Percentiles rank a stretch among this genome's conserved stretches.
Evolutionary conservation across 768 basidiomycete genomes (phyloP).

Genomic region (Russula virescens): DNA sequence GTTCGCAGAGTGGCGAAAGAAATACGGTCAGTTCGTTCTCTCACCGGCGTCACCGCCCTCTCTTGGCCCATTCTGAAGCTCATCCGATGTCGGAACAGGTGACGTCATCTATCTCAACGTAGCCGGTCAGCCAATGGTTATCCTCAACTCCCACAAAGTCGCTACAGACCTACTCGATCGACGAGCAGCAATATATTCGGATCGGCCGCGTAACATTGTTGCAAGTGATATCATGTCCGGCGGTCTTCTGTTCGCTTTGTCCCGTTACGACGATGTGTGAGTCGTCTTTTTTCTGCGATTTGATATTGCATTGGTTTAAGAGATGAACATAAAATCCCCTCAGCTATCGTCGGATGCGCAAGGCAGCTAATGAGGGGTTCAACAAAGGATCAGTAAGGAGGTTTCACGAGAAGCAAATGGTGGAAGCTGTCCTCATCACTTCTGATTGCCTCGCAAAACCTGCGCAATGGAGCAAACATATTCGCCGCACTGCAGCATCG

Average conservation of each 20-base stretch:
- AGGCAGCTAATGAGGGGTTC: too few species aligned
- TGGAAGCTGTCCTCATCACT: too few species aligned
- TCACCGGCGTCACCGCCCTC: not conserved
- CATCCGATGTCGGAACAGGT: not conserved
- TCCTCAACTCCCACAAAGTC: slow-evolving; percentile 6
- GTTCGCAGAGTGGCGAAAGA: slow-evolving; percentile 9
- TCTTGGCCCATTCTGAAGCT: not conserved
- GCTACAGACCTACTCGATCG: slow-evolving; percentile 8
- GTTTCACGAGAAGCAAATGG: too few species aligned
- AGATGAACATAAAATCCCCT: too few species aligned
- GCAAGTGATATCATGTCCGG: not conserved
- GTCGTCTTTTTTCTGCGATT: too few species aligned
- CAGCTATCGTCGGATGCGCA: too few species aligned
- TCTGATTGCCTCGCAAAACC: too few species aligned
- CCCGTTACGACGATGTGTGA: too few species aligned
- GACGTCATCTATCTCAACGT: slow-evolving; percentile 8
- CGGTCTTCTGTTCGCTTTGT: not conserved
- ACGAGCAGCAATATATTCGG: slow-evolving; percentile 8
- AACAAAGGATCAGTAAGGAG: too few species aligned
- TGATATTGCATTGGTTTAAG: too few species aligned
- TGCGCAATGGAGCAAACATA: too few species aligned
- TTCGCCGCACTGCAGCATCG: too few species aligned
- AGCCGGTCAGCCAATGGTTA: slow-evolving; percentile 2
- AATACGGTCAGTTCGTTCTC: slow-evolving; percentile 1
- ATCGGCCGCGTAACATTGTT: slow-evolving; percentile 1